Percentiles rank a stretch among this genome's conserved stretches.
These are phyloP conservation scores for Candida boleticola DNA, from an alignment of 805 yeast species.

Conservation along the genomic window DNA sequence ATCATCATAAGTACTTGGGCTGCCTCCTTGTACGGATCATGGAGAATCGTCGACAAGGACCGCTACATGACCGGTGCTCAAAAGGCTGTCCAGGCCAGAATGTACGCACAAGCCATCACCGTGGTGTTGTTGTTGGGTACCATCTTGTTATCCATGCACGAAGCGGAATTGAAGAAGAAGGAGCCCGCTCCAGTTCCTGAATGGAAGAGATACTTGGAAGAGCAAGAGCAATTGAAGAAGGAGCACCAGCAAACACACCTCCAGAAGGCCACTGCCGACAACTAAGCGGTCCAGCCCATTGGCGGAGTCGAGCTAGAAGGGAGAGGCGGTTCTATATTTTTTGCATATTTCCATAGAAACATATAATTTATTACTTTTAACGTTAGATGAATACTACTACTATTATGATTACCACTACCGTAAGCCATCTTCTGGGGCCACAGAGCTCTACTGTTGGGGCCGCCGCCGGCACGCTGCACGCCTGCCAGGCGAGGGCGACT, in stretches of 20 bases:
- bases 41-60: constrained; percentile 71
- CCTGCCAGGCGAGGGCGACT: too few relatives aligned
- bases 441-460: too few relatives aligned
- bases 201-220: constrained; percentile 32
- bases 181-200: constrained; percentile 35
- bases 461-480: too few relatives aligned
- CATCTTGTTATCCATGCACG: constrained; percentile 63
- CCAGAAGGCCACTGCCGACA: too few relatives aligned
- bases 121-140: constrained; percentile 69
- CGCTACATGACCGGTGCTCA: constrained; percentile 72
- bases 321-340: background rate
- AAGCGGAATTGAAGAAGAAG: constrained; percentile 48
- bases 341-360: background rate
- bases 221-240: constrained; percentile 16
- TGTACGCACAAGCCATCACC: constrained; percentile 85
- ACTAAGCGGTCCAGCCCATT: background rate
- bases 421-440: too few relatives aligned
- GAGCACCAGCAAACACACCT: too few relatives aligned
- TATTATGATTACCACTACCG: too few relatives aligned
- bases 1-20: constrained; percentile 77
- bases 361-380: background rate
- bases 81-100: constrained; percentile 84
- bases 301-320: too few relatives aligned
- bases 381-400: background rate
- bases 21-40: constrained; percentile 75